phyloP scores from a whole-genome alignment of 1,284 basidiomycete genomes.

The Mycosarcoma maydis region DNA sequence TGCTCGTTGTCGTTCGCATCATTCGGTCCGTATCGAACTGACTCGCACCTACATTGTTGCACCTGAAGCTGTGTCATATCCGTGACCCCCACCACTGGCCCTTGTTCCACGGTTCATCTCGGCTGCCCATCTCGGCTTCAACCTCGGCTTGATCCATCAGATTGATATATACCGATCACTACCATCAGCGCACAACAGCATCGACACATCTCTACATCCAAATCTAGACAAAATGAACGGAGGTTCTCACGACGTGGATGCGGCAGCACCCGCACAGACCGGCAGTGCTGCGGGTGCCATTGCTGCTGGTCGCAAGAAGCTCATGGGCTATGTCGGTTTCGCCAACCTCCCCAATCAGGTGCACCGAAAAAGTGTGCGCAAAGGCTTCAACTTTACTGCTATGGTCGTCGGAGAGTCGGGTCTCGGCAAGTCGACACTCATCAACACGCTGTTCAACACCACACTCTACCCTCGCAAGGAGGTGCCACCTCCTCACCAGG shows the following conservation, averaged over 20 bases:
- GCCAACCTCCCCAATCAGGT: constrained; percentile 66
- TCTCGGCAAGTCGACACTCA: constrained; percentile 66
- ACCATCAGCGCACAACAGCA: neutral
- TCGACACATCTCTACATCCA: neutral
- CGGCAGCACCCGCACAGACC: constrained; percentile 11
- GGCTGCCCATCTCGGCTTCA: too few species aligned
- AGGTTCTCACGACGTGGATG: constrained; percentile 13
- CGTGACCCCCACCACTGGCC: too few species aligned
- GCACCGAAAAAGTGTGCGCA: constrained; percentile 62
- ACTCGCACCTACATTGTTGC: too few species aligned
- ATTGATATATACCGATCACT: neutral
- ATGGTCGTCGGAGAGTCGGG: constrained; percentile 67
- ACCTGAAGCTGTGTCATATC: too few species aligned
- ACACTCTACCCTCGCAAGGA: constrained; percentile 64
- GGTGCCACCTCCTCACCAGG: constrained; percentile 58
- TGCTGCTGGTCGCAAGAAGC: constrained; percentile 48
- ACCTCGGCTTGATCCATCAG: too few species aligned
- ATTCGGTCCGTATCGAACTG: too few species aligned
- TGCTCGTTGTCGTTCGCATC: too few species aligned
- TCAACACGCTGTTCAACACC: constrained; percentile 67
- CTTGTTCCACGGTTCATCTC: too few species aligned
- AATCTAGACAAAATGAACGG: constrained; percentile 27
- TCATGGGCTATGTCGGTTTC: constrained; percentile 66
- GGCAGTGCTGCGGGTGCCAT: constrained; percentile 8
- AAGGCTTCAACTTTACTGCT: constrained; percentile 64